A percentile compares a stretch with the other conserved stretches of the same genome.
These are phyloP conservation scores for Brettanomyces custersianus DNA, from an alignment of 805 yeast genomes.

Conservation along the genomic window DNA sequence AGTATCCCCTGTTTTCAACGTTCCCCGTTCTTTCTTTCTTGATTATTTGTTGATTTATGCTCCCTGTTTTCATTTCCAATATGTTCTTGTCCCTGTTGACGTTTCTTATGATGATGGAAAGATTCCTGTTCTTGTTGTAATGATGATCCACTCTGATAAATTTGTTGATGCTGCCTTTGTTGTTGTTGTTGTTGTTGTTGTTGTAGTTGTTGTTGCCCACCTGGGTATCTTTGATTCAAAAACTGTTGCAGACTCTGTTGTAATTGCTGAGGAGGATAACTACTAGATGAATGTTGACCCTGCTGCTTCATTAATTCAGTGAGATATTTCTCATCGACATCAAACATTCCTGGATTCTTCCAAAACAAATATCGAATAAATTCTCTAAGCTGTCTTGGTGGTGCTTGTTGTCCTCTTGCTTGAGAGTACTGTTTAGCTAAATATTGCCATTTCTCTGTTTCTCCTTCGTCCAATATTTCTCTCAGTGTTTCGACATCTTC, in stretches of 20 bases:
- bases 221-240: neutral
- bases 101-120: neutral
- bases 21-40: no score
- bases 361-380: constrained; percentile 44
- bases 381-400: constrained; percentile 47
- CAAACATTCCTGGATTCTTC: constrained; percentile 47
- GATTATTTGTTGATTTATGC: no score
- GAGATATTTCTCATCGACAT: constrained; percentile 39
- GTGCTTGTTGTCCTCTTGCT: constrained; percentile 40
- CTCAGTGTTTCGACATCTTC: constrained; percentile 46
- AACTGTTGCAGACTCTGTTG: neutral
- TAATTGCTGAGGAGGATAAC: constrained; percentile 1
- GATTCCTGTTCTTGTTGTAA: neutral
- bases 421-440: constrained; percentile 55
- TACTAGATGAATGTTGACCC: neutral
- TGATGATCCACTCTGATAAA: no score
- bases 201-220: neutral
- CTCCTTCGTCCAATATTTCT: constrained; percentile 56
- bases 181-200: neutral
- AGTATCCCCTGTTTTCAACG: no score
- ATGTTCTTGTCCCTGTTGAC: neutral
- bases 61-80: no score
- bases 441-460: constrained; percentile 58
- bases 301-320: constrained; percentile 31
- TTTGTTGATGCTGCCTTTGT: neutral